These are phyloP conservation scores for Kwoniella europaea DNA, from an alignment of 768 basidiomycete species.

Conservation along the genomic window DNA sequence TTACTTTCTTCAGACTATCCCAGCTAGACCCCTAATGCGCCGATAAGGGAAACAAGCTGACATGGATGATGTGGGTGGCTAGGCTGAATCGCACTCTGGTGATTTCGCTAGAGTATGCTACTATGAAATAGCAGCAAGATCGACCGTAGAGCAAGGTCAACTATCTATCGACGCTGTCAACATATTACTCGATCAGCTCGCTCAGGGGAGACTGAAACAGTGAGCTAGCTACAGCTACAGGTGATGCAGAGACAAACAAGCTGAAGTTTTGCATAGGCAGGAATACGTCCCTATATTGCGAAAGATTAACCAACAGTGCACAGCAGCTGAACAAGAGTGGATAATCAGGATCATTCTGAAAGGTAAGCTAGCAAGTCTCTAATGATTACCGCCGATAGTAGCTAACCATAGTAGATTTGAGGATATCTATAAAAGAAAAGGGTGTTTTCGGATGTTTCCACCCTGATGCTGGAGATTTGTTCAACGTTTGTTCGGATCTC, in stretches of 20 bases:
- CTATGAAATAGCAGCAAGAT: conserved; percentile 76
- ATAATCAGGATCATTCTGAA: conserved; percentile 94
- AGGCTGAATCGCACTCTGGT: conserved; percentile 62
- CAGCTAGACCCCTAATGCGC: no score
- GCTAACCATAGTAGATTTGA: conserved; percentile 68
- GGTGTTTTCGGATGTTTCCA: conserved; percentile 91
- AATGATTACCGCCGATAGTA: not conserved
- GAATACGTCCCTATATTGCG: conserved; percentile 76
- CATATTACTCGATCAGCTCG: conserved; percentile 74
- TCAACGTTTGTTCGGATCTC: conserved; percentile 94
- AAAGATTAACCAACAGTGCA: conserved; percentile 67
- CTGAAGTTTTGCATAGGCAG: conserved; percentile 63
- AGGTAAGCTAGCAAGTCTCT: conserved; percentile 62
- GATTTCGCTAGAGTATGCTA: conserved; percentile 86
- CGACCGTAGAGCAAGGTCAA: conserved; percentile 72
- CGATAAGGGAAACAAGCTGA: not conserved
- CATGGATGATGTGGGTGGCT: not conserved
- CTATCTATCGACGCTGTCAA: conserved; percentile 86
- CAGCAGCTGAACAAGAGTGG: conserved; percentile 91
- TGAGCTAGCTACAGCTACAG: conserved; percentile 35
- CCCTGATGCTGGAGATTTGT: conserved; percentile 89
- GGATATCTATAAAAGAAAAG: conserved; percentile 90
- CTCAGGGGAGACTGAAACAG: conserved; percentile 66
- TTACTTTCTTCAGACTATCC: not conserved
- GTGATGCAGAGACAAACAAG: conserved; percentile 2